Base-by-base conservation (phyloP, 2,329 filamentous ascomycete species). In the Penicillium griseofulvum region DNA sequence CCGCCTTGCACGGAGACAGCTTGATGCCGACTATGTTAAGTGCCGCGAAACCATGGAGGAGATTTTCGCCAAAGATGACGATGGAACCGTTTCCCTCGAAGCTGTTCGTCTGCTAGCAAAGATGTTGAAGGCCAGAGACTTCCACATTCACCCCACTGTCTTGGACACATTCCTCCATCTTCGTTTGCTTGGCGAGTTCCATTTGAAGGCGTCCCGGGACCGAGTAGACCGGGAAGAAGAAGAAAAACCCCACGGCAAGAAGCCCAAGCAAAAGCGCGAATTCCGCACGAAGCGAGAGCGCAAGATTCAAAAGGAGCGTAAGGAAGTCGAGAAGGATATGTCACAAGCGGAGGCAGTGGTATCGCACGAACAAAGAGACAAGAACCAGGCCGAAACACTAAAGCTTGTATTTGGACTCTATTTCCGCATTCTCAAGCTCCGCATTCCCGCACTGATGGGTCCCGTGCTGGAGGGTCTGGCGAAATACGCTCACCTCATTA, bases 381-480 rank as follows among this genome's bases (percentile, higher is more conserved):
- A 88, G 65, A 94, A 96, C 82, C 94, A 99, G 74, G 89, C 91
- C 5, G 95, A 99, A 74, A 97, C 92, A 2, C 78, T 99, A 49
- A 99, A 97, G 76, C 82, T 97, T 55, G 94, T 99, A 11, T 99
- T 99, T 70, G 90, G 90, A 16, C 88, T 87, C 2, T 99, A 99
- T 77, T 97, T 99, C 75, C 88, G 92, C 49, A 93, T 97, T 52
- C 79, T 99, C 41, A 97, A 97, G 77, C 81, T 86, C 51, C 86
- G 91, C 26, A 82, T 85, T 24, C 87, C 90, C 14, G 85, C 88
- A 62, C 83, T 99, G 17, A 97, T 97, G 90, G 94, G 94, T n/a
- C 92, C 93, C 14, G 92, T 97, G 0, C 83, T 99, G 5, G 94
- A 97, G 77, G 94, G 94, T 28, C 79, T 99, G 22, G 92, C 93